Evolutionary conservation across 306 rosid genomes (phyloP), one percentile per base, ranked within the genome.

Genomic region (Arachis hypogaea): DNA sequence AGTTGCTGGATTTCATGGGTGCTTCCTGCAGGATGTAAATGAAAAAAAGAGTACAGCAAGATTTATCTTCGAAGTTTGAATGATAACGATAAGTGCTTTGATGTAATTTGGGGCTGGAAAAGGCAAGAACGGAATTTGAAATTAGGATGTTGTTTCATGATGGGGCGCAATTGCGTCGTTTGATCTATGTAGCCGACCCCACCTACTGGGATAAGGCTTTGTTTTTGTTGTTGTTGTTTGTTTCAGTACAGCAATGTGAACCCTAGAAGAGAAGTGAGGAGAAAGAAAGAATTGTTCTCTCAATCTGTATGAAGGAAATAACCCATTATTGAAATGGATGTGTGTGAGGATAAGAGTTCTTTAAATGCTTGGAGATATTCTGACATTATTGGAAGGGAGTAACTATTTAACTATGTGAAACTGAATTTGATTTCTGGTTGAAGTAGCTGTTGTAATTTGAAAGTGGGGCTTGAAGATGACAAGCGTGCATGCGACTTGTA

Each of bases 241-340:
- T 61, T 36, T 16, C 56, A 46, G 71, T 38, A 60, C 62, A 40
- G 51, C 11, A 62, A 22, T 45, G 57, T 47, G 58, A 46, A 66
- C 22, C 29, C 9, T 6, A 47, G 22, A 51, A 16, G 43, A 66
- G 43, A 66, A 4, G 55, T 28, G 8, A 49, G 7, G 7, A 18
- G n/a, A 22, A 45, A 45, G 38, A 5, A 47, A 66, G 70, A 28
- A 46, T 11, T 10, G 22, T 18, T 10, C 43, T 46, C 57, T 28
- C 16, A 18, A 18, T 33, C 5, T 11, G 38, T 33, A 33, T 33
- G 38, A 33, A 33, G 38, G 38, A 33, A 33, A 33, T 33, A 2
- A 33, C 38, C 38, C 3, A 33, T 33, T 1, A 2, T 2, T 33
- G 4, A 33, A 33, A 33, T 1, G 38, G 61, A 56, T 22, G 10